phyloP scores from a whole-genome alignment of 2,329 filamentous ascomycete genomes.

The Trichophyton mentagrophytes region DNA sequence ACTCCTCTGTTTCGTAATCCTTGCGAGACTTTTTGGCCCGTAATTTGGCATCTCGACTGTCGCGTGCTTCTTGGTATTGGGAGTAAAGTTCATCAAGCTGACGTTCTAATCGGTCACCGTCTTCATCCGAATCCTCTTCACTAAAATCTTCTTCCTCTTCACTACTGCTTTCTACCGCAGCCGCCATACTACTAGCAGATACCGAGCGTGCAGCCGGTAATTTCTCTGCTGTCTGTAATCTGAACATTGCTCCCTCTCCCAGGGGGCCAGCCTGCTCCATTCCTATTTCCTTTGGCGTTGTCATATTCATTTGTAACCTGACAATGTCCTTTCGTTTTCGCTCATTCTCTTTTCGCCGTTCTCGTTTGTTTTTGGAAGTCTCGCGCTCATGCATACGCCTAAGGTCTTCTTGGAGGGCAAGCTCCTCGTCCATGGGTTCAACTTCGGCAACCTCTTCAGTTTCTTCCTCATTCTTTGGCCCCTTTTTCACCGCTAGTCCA shows the following conservation, averaged over 20 bases:
- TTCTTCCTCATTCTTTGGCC: constrained; percentile 35
- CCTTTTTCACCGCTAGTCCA: constrained; percentile 67
- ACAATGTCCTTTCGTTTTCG: constrained; percentile 86
- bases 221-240: constrained; percentile 68
- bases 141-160: constrained; percentile 48
- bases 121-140: constrained; percentile 55
- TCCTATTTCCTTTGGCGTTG: constrained; percentile 87
- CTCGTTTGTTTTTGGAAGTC: constrained; percentile 62
- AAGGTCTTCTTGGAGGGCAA: constrained; percentile 78
- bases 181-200: constrained; percentile 65
- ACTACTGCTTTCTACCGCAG: constrained; percentile 44
- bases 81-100: constrained; percentile 84
- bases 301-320: constrained; percentile 97
- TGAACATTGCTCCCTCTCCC: constrained; percentile 76
- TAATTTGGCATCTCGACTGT: constrained; percentile 72
- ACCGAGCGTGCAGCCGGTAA: constrained; percentile 56
- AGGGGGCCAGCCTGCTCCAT: constrained; percentile 70
- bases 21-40: constrained; percentile 79
- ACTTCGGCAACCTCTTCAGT: constrained; percentile 67
- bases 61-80: constrained; percentile 65
- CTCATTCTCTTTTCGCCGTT: constrained; percentile 79
- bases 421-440: constrained; percentile 85
- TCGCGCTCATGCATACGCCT: constrained; percentile 72
- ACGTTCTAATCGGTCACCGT: constrained; percentile 67
- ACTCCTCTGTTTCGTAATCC: constrained; percentile 73